Evolutionary conservation across 176 grass and related monocot species (phyloP), one percentile per base, ranked within the genome.

Genomic region (Cenchrus fungigraminus): DNA sequence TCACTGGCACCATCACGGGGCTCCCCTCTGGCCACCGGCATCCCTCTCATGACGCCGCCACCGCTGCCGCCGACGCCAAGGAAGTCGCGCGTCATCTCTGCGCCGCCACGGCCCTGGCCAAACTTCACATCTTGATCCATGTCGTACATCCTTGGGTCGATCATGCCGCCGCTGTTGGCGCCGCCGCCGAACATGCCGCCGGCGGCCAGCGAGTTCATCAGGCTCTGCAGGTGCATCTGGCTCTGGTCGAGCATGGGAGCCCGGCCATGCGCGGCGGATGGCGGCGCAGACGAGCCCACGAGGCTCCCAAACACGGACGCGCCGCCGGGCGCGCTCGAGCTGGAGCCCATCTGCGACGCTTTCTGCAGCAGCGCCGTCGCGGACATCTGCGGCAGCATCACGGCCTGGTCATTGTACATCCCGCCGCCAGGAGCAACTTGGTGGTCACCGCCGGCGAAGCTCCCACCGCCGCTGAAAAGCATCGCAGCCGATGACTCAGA

Each of bases 281-380:
- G 72, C 3, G 28, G 72, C 20, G 64, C 6, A 22, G 73, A 55
- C 37, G 91, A 78, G 53, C 72, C 86, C 2, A 81, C 47, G 55
- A 87, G 90, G 46, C 88, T 84, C 9, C 90, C 61, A 59, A 94
- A 86, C 32, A 92, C 28, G 73, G 90, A 83, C 10, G 81, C 56
- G 17, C 91, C 78, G 25, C 89, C 89, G 34, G 83, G 89, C 4
- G 77, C 43, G 76, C 74, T 89, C 65, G 91, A 86, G 70, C 54
- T 96, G 20, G 94, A 85, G 20, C 97, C 91, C 97, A 99, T 96
- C 79, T 96, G 93, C 57, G 90, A 94, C 4, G 97, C 97, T 84
- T 96, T 99, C 86, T 99, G 97, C 44, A 99, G 97, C 74, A 99
- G 79, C n/a, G n/a, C 90, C 13, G 97, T 99, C 54, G 97, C 97